phyloP scores from a whole-genome alignment of 1,284 basidiomycete species.

The Trametes hirsuta region DNA sequence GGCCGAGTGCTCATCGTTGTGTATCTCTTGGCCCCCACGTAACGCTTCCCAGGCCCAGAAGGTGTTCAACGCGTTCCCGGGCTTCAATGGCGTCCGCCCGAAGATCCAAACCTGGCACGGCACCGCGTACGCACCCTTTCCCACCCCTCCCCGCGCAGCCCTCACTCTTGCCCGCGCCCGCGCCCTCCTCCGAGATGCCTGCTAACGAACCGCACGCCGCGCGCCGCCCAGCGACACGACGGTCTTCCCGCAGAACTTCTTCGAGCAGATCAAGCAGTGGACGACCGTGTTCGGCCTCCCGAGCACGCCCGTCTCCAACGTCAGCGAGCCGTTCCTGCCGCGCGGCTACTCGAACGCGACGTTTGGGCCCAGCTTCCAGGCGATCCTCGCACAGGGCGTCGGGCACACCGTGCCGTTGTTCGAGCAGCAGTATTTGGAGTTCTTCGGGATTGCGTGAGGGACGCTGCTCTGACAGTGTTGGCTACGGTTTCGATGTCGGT shows the following conservation, averaged over 20 bases:
- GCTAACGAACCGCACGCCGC: not conserved
- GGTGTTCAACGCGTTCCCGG: conserved; percentile 49
- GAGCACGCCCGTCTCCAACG: conserved; percentile 43
- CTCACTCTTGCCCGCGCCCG: no score
- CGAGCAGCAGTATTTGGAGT: conserved; percentile 25
- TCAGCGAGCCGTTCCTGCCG: conserved; percentile 25
- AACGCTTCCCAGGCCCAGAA: conserved; percentile 42
- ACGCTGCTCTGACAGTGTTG: not conserved
- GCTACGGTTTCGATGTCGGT: not conserved
- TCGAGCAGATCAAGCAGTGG: conserved; percentile 44
- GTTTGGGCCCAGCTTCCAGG: conserved; percentile 52
- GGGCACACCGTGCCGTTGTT: conserved; percentile 41
- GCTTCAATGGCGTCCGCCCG: conserved; percentile 53
- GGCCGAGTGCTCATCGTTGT: no score
- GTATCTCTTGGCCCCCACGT: not conserved
- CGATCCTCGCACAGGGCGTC: conserved; percentile 46
- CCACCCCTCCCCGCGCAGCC: not conserved
- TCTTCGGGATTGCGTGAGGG: conserved; percentile 10
- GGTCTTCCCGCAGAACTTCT: conserved; percentile 53
- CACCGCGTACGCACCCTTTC: conserved; percentile 42
- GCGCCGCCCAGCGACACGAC: conserved; percentile 44
- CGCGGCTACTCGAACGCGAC: conserved; percentile 47
- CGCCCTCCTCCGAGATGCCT: no score
- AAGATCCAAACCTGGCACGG: conserved; percentile 61
- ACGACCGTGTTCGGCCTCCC: conserved; percentile 42